phyloP scores from a whole-genome alignment of 2,329 filamentous ascomycete species.

The Beauveria scarabaeidicola region DNA sequence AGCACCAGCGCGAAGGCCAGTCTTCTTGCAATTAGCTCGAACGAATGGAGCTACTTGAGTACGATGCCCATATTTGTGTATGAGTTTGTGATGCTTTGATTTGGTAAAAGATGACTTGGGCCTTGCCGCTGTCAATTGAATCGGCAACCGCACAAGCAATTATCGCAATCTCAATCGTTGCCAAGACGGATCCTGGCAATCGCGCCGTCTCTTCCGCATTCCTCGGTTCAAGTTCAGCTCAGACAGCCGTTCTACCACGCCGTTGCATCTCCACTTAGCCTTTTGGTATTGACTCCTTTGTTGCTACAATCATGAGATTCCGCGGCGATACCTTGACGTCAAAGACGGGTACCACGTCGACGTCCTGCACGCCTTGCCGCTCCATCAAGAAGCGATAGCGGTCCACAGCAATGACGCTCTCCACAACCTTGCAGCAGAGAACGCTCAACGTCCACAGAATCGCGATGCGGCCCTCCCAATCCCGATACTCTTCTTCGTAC shows the following conservation, averaged over 20 bases:
- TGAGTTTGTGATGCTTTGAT: no score
- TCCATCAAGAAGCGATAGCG: constrained; percentile 24
- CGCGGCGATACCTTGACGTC: constrained; percentile 20
- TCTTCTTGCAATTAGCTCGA: no score
- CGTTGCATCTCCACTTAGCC: no score
- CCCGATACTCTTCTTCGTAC: constrained; percentile 19
- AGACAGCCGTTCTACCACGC: not conserved
- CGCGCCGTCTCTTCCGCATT: not conserved
- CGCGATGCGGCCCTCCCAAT: constrained; percentile 19
- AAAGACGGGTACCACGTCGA: constrained; percentile 22
- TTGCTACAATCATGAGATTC: constrained; percentile 16
- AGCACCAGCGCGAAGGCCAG: no score
- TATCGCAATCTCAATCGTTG: not conserved
- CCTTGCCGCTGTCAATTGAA: not conserved
- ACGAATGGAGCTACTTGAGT: no score
- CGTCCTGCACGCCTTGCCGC: constrained; percentile 11
- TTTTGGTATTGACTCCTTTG: not conserved
- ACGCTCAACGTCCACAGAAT: constrained; percentile 26
- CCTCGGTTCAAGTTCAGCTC: not conserved
- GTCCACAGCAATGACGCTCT: constrained; percentile 24
- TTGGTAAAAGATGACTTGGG: not conserved
- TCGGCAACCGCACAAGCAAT: not conserved
- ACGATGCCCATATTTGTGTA: no score
- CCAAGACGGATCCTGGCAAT: not conserved
- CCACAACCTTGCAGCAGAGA: constrained; percentile 25